Conservation (phyloP, 1,284 basidiomycete genomes). For the Boletellus deceptivus region DNA sequence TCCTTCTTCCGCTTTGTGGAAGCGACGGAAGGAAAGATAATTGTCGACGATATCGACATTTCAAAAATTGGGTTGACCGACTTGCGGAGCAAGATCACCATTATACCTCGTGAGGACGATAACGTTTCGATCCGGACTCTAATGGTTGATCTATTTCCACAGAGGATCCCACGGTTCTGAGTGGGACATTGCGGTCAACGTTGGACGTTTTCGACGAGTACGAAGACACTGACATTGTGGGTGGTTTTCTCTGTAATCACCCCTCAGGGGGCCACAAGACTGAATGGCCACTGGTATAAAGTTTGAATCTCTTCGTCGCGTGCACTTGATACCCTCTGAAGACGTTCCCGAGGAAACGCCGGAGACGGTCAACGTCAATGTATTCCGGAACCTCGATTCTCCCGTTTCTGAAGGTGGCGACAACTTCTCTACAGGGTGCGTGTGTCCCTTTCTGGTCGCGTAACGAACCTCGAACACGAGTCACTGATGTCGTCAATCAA, state of each 20-base stretch:
- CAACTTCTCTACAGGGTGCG: conserved; percentile 87
- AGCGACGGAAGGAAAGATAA: conserved; percentile 76
- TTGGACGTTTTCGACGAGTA: conserved; percentile 93
- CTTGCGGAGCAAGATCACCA: conserved; percentile 80
- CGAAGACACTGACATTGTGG: conserved; percentile 79
- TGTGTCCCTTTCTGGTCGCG: neutral
- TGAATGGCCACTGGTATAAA: conserved; percentile 29
- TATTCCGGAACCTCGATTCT: conserved; percentile 85
- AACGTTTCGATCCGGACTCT: neutral
- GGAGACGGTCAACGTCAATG: conserved; percentile 69
- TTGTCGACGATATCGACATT: conserved; percentile 89
- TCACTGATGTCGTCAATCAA: conserved; percentile 2
- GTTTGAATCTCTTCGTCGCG: conserved; percentile 86
- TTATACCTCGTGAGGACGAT: conserved; percentile 78
- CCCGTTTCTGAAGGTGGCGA: conserved; percentile 88
- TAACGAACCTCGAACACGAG: no score
- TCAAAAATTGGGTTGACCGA: conserved; percentile 85
- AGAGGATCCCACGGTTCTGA: conserved; percentile 91
- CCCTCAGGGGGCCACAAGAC: neutral
- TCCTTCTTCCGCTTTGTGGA: conserved; percentile 97
- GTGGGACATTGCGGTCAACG: conserved; percentile 82
- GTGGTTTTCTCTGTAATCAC: conserved; percentile 21
- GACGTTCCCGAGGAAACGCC: conserved; percentile 43
- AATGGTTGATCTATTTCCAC: conserved; percentile 5
- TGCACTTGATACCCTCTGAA: conserved; percentile 76